Evolutionary conservation across 164 flowering plant species (phyloP), one percentile per base, ranked within the genome.

Genomic region (Kalanchoe fedtschenkoi): DNA sequence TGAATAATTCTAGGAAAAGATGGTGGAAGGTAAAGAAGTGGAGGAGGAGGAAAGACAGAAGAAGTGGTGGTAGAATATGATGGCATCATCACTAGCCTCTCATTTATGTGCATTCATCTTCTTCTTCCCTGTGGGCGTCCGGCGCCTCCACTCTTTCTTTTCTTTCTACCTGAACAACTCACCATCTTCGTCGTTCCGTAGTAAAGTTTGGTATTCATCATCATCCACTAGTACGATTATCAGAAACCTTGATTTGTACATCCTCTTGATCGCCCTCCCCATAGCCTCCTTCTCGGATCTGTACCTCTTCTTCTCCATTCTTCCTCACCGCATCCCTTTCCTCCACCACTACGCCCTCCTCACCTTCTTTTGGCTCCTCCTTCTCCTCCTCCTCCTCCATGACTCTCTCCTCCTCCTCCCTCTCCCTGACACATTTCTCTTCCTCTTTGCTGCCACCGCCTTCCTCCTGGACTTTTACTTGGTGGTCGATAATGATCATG

Each of bases 91-190:
- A 19, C 28, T 47, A 3, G 55, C 29, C 2, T 47, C 55, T 29
- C 55, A 47, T 47, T 22, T 47, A 47, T 47, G 55, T 22, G 55
- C 55, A 47, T 47, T 47, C 55, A 28, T 34, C 37, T 44, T 44
- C 51, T 47, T 22, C 55, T 47, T 47, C 55, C 30, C 3, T 10
- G 24, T 47, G 29, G 55, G 55, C 0, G 2, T 47, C 29, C 29
- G 55, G 1, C 55, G 55, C n/a, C 4, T 47, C 55, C 28, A 6
- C 29, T 21, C 55, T 1, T 47, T 22, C 14, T 47, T 47, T 29
- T 7, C 55, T 15, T 4, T 47, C n/a, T 22, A 47, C 55, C 55
- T 47, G 29, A 8, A 47, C 6, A 47, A 47, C 30, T 22, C 55
- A 2, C 30, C 26, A n/a, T n/a, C n/a, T n/a, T n/a, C 24, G 21